These are phyloP conservation scores for Phlyctochytrium arcticum DNA, from an alignment of 192 early-diverging fungal genomes.

Conservation along the genomic window DNA sequence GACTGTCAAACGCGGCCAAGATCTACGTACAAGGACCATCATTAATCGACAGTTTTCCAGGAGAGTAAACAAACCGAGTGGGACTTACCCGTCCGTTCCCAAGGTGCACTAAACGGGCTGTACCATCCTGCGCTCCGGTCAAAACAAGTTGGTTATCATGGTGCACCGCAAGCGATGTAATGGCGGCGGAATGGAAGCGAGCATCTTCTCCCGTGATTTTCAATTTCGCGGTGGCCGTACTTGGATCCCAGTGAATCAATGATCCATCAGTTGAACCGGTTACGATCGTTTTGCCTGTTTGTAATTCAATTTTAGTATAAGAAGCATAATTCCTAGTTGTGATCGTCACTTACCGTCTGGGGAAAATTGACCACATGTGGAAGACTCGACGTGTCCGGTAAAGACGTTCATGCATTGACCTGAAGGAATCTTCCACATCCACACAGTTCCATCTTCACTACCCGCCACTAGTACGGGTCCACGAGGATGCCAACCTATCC, in stretches of 20 bases:
- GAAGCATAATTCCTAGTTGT: not conserved
- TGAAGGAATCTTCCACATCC: slow-evolving; percentile 94
- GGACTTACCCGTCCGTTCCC: slow-evolving; percentile 59
- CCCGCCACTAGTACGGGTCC: slow-evolving; percentile 90
- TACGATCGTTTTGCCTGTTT: slow-evolving; percentile 63
- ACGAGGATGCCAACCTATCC: slow-evolving; percentile 94
- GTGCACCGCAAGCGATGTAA: slow-evolving; percentile 72
- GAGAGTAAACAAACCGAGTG: not conserved
- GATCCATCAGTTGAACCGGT: slow-evolving; percentile 80
- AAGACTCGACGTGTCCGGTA: slow-evolving; percentile 76
- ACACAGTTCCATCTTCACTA: slow-evolving; percentile 79
- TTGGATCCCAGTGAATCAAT: slow-evolving; percentile 91
- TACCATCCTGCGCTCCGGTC: slow-evolving; percentile 78
- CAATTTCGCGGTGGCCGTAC: slow-evolving; percentile 64
- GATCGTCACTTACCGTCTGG: slow-evolving; percentile 62
- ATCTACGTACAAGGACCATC: slow-evolving; percentile 42
- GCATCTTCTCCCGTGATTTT: slow-evolving; percentile 68
- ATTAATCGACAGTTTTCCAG: not conserved
- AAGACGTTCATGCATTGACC: slow-evolving; percentile 95
- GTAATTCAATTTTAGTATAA: not conserved
- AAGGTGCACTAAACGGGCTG: slow-evolving; percentile 73
- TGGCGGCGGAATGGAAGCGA: slow-evolving; percentile 77
- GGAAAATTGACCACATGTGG: slow-evolving; percentile 86
- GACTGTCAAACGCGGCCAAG: slow-evolving; percentile 75
- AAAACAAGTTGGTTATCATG: slow-evolving; percentile 72